Conservation (phyloP, 1,139 yeast genomes). For the Hemisphaericaspora lyxosophila region DNA sequence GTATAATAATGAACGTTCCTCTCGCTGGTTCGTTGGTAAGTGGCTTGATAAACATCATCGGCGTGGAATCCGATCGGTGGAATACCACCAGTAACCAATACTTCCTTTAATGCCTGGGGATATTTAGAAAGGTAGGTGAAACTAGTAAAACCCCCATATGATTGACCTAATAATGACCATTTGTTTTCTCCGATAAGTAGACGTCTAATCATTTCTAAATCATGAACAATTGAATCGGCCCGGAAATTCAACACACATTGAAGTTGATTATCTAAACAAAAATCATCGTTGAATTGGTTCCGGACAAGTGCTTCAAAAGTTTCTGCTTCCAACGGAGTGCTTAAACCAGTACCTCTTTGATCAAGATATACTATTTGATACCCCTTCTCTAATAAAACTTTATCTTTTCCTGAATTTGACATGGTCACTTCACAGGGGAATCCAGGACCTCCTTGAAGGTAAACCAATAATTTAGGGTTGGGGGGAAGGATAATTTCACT, state of each 20-base stretch:
- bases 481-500: conserved; percentile 22
- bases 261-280: conserved; percentile 26
- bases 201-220: conserved; percentile 46
- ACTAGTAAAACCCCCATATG: conserved; percentile 57
- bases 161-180: conserved; percentile 58
- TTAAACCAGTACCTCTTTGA: conserved; percentile 60
- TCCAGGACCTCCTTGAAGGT: conserved; percentile 63
- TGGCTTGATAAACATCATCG: conserved; percentile 50
- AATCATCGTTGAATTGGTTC: conserved; percentile 15
- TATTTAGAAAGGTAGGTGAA: conserved; percentile 50
- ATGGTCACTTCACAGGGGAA: conserved; percentile 45
- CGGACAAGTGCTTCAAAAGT: conserved; percentile 24
- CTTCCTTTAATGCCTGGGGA: conserved; percentile 39
- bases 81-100: conserved; percentile 55
- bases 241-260: conserved; percentile 44
- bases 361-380: conserved; percentile 51
- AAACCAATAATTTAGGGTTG: conserved; percentile 37
- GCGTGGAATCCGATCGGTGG: conserved; percentile 49
- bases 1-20: conserved; percentile 48
- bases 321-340: conserved; percentile 42
- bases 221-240: conserved; percentile 53
- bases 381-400: conserved; percentile 41
- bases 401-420: conserved; percentile 33
- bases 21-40: conserved; percentile 46
- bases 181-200: conserved; percentile 33